These are phyloP conservation scores for Citrus sinensis DNA, from an alignment of 345 rosid species.

Conservation along the genomic window DVS_A1.0 CM039166.1:16596001-16596500, in stretches of 20 bases:
- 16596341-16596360: constrained; percentile 27
- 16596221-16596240: constrained; percentile 16
- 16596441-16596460: constrained; percentile 16
- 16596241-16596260: constrained; percentile 27
- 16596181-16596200: constrained; percentile 12
- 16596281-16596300: constrained; percentile 21
- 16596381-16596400: constrained; percentile 16
- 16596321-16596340: constrained; percentile 30
- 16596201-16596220: constrained; percentile 24
- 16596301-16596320: constrained; percentile 28
- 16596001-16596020: neutral
- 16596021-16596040: constrained; percentile 7
- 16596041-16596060: constrained; percentile 24
- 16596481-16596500: constrained; percentile 36
- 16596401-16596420: constrained; percentile 24
- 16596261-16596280: constrained; percentile 29
- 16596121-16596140: constrained; percentile 23
- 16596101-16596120: constrained; percentile 26
- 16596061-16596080: constrained; percentile 32
- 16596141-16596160: constrained; percentile 22
- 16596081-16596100: constrained; percentile 20
- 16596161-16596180: constrained; percentile 15
- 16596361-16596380: constrained; percentile 25
- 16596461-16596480: constrained; percentile 23
- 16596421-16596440: constrained; percentile 18